Evolutionary conservation across 139 green algal genomes (phyloP).

Genomic region (Nannochloris sp.): DNA sequence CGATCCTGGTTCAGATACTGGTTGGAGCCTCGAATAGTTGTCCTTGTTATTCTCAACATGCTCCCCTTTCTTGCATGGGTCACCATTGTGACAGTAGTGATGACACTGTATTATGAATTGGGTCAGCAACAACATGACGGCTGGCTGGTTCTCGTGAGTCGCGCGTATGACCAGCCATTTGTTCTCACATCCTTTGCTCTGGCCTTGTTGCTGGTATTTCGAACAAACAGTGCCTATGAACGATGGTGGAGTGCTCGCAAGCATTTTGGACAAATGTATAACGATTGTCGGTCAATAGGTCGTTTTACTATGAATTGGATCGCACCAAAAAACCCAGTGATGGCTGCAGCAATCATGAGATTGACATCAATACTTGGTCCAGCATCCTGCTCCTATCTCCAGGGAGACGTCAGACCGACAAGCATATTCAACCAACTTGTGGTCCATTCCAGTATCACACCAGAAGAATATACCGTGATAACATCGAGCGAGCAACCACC

Average conservation of each 20-base stretch:
- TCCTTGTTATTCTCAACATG: constrained; percentile 1
- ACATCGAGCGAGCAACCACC: constrained; percentile 10
- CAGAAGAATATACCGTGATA: constrained; percentile 13
- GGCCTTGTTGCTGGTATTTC: constrained; percentile 42
- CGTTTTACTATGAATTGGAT: constrained; percentile 16
- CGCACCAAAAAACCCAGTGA: neutral
- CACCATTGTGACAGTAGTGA: constrained; percentile 1
- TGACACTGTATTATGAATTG: constrained; percentile 8
- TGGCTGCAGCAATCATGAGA: constrained; percentile 4
- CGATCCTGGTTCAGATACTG: constrained; percentile 13
- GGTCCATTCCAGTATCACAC: neutral
- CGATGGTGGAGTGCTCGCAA: constrained; percentile 41
- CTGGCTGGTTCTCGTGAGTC: constrained; percentile 3
- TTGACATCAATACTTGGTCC: constrained; percentile 7
- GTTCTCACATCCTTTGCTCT: constrained; percentile 30
- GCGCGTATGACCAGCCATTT: constrained; percentile 14
- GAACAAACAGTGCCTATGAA: constrained; percentile 35
- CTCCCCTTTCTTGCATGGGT: constrained; percentile 4
- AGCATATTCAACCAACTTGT: neutral
- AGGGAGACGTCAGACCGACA: neutral
- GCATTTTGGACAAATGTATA: constrained; percentile 10
- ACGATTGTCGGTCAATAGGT: constrained; percentile 8
- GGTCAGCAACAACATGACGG: constrained; percentile 7
- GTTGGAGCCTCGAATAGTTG: constrained; percentile 15
- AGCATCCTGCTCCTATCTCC: constrained; percentile 17